Evolutionary conservation across 352 stramenopile genomes (phyloP).

Genomic region (Pythium aristosporum): DNA sequence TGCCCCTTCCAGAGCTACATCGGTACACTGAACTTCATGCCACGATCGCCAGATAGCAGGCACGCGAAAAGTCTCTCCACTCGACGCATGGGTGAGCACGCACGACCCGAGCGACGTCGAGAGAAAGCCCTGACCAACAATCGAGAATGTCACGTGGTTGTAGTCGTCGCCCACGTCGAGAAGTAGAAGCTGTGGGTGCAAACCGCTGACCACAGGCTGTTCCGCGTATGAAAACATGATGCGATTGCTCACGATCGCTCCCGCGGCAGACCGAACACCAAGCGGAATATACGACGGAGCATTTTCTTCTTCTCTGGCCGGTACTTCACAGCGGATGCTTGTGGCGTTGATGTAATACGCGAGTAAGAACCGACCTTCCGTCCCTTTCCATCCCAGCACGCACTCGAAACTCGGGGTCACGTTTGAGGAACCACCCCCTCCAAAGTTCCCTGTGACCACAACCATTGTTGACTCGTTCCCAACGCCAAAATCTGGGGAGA

Average conservation of each 20-base stretch:
- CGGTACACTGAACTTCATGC: constrained; percentile 25
- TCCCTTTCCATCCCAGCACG: constrained; percentile 37
- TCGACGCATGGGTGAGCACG: constrained; percentile 1
- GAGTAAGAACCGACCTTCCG: not conserved
- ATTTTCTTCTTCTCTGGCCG: constrained; percentile 12
- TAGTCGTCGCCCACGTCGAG: not conserved
- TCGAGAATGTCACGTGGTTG: not conserved
- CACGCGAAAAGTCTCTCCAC: not conserved
- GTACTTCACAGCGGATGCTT: constrained; percentile 31
- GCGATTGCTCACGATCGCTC: constrained; percentile 31
- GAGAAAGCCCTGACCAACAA: constrained; percentile 16
- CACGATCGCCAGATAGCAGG: constrained; percentile 16
- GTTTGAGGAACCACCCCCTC: not conserved
- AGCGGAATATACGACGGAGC: constrained; percentile 33
- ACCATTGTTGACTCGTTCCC: not conserved
- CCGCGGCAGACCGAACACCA: constrained; percentile 24
- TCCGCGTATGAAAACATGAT: constrained; percentile 22
- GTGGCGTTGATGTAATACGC: constrained; percentile 29
- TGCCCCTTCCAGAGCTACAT: not conserved
- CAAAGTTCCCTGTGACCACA: constrained; percentile 9
- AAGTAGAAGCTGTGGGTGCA: constrained; percentile 2
- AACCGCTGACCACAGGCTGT: not conserved
- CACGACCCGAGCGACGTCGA: not conserved
- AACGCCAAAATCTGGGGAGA: constrained; percentile 17
- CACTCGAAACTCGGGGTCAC: constrained; percentile 17